Evolutionary conservation across 352 stramenopile species (phyloP).

Genomic region (Aphanomyces euteiches): DNA sequence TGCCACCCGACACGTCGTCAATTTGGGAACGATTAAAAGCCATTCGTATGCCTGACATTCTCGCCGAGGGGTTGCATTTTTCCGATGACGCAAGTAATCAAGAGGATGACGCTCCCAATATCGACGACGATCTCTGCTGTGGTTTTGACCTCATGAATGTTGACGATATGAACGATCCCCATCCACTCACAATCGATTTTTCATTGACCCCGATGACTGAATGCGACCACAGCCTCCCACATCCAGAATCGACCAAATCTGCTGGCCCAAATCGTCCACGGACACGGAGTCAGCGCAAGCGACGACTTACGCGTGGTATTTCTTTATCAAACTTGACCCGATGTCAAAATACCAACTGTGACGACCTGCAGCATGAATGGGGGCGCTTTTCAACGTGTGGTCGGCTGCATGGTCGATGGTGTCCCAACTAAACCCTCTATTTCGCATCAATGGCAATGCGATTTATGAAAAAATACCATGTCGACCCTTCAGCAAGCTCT

Average conservation of each 20-base stretch:
- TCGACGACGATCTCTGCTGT: conserved; percentile 22
- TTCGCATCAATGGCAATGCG: conserved; percentile 3
- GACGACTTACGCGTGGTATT: neutral
- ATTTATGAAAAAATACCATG: too few relatives aligned
- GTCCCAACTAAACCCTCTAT: neutral
- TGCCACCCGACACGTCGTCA: neutral
- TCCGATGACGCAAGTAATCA: neutral
- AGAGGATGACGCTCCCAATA: neutral
- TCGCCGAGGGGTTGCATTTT: conserved; percentile 1
- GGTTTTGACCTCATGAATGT: conserved; percentile 28
- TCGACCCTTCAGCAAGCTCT: too few relatives aligned
- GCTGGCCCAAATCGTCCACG: neutral
- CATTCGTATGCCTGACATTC: conserved; percentile 5
- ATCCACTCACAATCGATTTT: conserved; percentile 10
- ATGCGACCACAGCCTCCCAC: neutral
- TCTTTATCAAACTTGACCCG: conserved; percentile 5
- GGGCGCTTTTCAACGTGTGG: conserved; percentile 10
- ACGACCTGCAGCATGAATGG: neutral
- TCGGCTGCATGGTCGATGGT: conserved; percentile 6
- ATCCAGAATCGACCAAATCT: neutral
- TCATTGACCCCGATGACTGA: conserved; percentile 1
- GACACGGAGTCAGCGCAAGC: conserved; percentile 9
- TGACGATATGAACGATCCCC: conserved; percentile 7
- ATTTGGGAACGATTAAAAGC: conserved; percentile 4
- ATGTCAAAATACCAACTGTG: neutral